A percentile compares a stretch with the other conserved stretches of the same genome.
phyloP scores from a whole-genome alignment of 495 filamentous ascomycete genomes.

The Podospora pseudoanserina region DNA sequence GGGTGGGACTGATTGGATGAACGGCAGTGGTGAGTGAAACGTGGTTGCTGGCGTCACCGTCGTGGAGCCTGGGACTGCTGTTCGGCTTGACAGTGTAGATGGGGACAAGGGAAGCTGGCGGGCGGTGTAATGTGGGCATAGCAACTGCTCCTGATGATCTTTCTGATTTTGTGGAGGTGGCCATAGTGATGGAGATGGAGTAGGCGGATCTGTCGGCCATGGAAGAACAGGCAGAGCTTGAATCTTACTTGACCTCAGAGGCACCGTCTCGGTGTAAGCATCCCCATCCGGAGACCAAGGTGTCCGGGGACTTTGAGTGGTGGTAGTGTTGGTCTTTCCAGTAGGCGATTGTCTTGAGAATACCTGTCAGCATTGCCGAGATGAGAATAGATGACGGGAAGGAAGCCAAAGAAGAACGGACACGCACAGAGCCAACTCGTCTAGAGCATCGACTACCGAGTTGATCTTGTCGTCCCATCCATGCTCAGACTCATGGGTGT shows the following conservation, averaged over 20 bases:
- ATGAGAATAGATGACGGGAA: not conserved
- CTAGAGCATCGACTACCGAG: constrained; percentile 26
- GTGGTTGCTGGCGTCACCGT: not conserved
- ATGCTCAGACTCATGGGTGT: not conserved
- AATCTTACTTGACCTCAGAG: constrained; percentile 1
- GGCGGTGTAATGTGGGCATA: not conserved
- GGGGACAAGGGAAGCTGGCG: not conserved
- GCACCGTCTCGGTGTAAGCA: constrained; percentile 20
- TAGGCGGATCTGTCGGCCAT: not conserved
- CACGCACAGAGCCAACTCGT: constrained; percentile 17
- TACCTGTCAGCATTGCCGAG: not conserved
- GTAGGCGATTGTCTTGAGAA: constrained; percentile 21
- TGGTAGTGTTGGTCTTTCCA: constrained; percentile 14
- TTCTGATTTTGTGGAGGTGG: not conserved
- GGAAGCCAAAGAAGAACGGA: not conserved
- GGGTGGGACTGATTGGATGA: constrained; percentile 14
- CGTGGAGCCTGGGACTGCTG: not conserved
- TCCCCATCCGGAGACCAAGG: constrained; percentile 25
- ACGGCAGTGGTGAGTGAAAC: not conserved
- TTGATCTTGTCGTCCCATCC: constrained; percentile 24
- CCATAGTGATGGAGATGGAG: not conserved
- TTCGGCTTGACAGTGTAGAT: not conserved
- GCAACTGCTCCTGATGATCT: not conserved
- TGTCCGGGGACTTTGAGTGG: constrained; percentile 20
- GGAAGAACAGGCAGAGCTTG: not conserved